phyloP scores from a whole-genome alignment of 2,329 filamentous ascomycete species.

The Claviceps quebecensis region DNA sequence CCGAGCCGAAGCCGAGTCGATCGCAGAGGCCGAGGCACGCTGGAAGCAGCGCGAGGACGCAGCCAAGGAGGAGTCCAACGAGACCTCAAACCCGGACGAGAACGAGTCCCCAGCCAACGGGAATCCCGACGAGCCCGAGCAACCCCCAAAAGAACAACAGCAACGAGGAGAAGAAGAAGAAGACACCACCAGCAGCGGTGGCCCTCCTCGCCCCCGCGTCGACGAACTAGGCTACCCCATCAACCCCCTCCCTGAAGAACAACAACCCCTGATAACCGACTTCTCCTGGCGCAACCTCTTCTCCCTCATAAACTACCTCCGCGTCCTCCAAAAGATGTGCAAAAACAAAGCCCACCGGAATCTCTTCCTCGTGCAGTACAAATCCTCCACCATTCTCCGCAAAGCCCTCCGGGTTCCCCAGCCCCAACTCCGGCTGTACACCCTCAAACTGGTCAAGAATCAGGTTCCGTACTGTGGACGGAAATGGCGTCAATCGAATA shows the following conservation, averaged over 20 bases:
- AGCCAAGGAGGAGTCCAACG: slow-evolving; percentile 3
- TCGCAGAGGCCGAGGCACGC: too few species aligned
- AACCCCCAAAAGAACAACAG: slow-evolving; percentile 11
- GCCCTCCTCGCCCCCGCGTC: slow-evolving; percentile 42
- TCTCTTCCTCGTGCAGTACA: slow-evolving; percentile 86
- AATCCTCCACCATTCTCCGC: slow-evolving; percentile 80
- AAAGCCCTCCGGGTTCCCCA: slow-evolving; percentile 88
- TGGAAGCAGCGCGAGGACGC: background rate
- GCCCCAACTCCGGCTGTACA: slow-evolving; percentile 76
- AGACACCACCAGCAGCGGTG: slow-evolving; percentile 16
- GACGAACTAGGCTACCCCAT: slow-evolving; percentile 80
- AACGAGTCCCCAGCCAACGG: too few species aligned
- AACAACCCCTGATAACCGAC: slow-evolving; percentile 56
- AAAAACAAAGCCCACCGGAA: slow-evolving; percentile 92
- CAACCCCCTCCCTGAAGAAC: slow-evolving; percentile 52
- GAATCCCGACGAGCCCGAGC: slow-evolving; percentile 3
- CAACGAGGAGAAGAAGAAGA: slow-evolving; percentile 4
- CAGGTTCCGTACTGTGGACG: slow-evolving; percentile 96
- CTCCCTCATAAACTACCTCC: slow-evolving; percentile 84
- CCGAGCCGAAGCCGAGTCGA: too few species aligned
- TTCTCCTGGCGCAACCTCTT: slow-evolving; percentile 95
- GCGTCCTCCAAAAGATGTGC: slow-evolving; percentile 94
- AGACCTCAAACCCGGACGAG: slow-evolving; percentile 2
- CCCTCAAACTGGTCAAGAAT: slow-evolving; percentile 94
- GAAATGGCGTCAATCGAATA: slow-evolving; percentile 96